Evolutionary conservation across 1,139 yeast genomes (phyloP).

Genomic region (Yamadazyma epiphylla): DNA sequence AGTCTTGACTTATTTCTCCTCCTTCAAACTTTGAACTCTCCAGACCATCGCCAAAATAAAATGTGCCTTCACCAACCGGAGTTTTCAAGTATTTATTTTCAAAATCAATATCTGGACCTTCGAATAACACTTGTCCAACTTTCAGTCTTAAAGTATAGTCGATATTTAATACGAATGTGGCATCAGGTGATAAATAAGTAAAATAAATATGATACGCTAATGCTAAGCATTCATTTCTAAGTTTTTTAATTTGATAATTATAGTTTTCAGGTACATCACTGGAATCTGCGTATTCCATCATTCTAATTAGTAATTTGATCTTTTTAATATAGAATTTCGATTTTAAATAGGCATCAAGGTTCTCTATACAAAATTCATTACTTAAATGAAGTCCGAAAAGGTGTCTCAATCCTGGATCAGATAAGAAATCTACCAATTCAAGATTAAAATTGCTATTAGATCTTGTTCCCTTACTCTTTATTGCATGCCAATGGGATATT

Average conservation of each 20-base stretch:
- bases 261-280: constrained; percentile 3
- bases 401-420: constrained; percentile 76
- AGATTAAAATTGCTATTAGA: background rate
- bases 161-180: constrained; percentile 72
- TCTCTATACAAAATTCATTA: constrained; percentile 68
- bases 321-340: constrained; percentile 39
- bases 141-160: constrained; percentile 52
- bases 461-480: background rate
- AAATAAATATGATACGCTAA: constrained; percentile 62
- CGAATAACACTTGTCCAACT: constrained; percentile 43
- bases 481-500: constrained; percentile 19
- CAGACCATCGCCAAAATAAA: background rate
- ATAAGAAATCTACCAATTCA: constrained; percentile 38
- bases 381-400: constrained; percentile 64
- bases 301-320: constrained; percentile 14
- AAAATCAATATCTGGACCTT: constrained; percentile 5
- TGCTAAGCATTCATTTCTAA: constrained; percentile 51
- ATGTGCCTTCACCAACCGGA: background rate
- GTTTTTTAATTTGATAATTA: constrained; percentile 33
- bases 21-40: background rate
- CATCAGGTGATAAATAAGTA: constrained; percentile 62
- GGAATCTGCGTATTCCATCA: constrained; percentile 14
- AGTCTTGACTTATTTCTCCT: background rate
- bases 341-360: constrained; percentile 65
- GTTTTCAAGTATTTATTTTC: background rate